Base-by-base conservation (phyloP, 1,284 basidiomycete species). In the Ganoderma boninense region DNA sequence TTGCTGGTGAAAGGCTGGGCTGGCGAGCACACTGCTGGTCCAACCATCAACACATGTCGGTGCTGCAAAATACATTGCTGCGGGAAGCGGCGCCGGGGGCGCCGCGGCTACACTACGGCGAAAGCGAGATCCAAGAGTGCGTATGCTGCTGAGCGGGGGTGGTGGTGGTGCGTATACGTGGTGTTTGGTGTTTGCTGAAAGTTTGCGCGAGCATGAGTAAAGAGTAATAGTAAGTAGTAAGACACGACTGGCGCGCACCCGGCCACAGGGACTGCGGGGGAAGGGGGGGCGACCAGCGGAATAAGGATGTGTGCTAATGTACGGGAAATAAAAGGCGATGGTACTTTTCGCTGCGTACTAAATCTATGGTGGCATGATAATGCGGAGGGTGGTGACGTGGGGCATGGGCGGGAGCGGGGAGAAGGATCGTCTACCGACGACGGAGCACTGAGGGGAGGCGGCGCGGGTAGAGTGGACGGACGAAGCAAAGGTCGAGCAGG, bases 291-390 rank as follows among this genome's bases (percentile, higher is more conserved):
- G 29, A 46, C 46, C 23, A 26, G 49, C 49, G 23, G 2, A 52
- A 23, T 72, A 66, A 71, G 72, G 74, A 70, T 4, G 38, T 60
- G 40, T 60, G 29, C 26, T 78, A 77, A 74, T 66, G 69, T 75
- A 75, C 66, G 71, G 74, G 70, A 74, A 76, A 76, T 73, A 68
- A 72, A 75, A 75, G 72, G 74, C 74, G 67, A 68, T 68, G 72
- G 70, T 79, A 78, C 76, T 77, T 79, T 79, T 79, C 66, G 40
- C 60, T 60, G 38, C 40, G 59, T 52, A 52, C 46, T 77, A 52
- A 75, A 75, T 77, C 60, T 62, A 62, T 42, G 68, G 68, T 56
- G 73, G 65, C 68, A 73, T 68, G 71, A 65, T 74, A 69, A 62
- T 69, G 65, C 60, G 67, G 64, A 40, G 26, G 56, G 29, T 46